Conservation (phyloP, 805 yeast genomes). For the Ogataea angusta region DNA sequence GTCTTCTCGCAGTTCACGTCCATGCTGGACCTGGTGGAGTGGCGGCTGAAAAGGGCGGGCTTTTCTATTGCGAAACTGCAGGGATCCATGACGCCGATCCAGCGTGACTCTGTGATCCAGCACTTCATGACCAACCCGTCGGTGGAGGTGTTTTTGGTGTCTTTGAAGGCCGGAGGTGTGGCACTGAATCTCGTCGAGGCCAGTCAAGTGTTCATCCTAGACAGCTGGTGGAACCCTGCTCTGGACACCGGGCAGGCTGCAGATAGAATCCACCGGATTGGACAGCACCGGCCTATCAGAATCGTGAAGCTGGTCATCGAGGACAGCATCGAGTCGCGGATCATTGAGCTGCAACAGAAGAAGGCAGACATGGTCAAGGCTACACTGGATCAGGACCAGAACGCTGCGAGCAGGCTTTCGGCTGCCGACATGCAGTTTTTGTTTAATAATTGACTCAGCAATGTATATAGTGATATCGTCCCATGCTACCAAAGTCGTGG, state of each 20-base stretch:
- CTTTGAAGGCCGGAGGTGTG: constrained; percentile 98
- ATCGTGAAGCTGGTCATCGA: constrained; percentile 92
- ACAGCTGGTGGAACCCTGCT: constrained; percentile 99
- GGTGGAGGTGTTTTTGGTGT: constrained; percentile 91
- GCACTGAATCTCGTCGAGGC: constrained; percentile 96
- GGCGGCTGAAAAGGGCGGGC: constrained; percentile 94
- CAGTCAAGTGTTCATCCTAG: constrained; percentile 90
- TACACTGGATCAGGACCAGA: constrained; percentile 88
- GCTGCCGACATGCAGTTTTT: constrained; percentile 94
- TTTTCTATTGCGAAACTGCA: constrained; percentile 90
- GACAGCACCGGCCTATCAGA: constrained; percentile 91
- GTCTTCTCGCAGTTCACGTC: constrained; percentile 97
- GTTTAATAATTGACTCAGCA: constrained; percentile 61
- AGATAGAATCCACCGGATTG: constrained; percentile 96
- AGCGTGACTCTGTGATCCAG: constrained; percentile 86
- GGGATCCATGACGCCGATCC: constrained; percentile 96
- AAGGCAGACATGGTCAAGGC: constrained; percentile 98
- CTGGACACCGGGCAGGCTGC: constrained; percentile 95
- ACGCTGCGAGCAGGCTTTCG: constrained; percentile 82
- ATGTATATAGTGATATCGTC: background rate
- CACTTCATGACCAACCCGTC: constrained; percentile 89
- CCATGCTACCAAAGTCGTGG: constrained; percentile 11
- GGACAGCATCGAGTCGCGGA: constrained; percentile 94
- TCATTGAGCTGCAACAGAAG: constrained; percentile 93
- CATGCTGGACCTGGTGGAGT: constrained; percentile 92